Base-by-base conservation (phyloP, 148 eudicot genomes). In the Salicornia ramosissima region DNA sequence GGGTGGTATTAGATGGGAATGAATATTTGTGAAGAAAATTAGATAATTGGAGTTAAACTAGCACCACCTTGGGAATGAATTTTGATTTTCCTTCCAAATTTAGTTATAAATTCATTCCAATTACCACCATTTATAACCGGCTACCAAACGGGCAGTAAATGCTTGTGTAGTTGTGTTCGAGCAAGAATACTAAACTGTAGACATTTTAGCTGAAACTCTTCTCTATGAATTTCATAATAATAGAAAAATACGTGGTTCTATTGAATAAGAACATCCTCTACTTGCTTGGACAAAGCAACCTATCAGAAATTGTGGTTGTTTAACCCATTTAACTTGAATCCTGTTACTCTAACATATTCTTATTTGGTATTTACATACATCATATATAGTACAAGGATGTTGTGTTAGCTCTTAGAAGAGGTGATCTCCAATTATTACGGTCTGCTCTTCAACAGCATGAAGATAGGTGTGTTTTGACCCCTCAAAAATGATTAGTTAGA, bases 381-480 rank as follows among this genome's bases (percentile, higher is more conserved):
- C 13, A 21, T 67, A 21, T 67, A 56, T 86, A 93, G 99, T 94
- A 94, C 74, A 81, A 73, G 77, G 79, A 90, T 64, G 81, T 94
- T 52, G 85, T 88, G 68, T 84, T 82, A 67, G 81, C 97, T 83
- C 86, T 90, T 68, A 94, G 71, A 82, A 83, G 92, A 71, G 99
- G 99, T 58, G 99, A 94, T 66, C 91, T 94, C 59, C 86, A 85
- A 62, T 89, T 94, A 67, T 81, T 94, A 63, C 81, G 96, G 64
- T 78, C 75, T 79, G 99, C 97, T 64, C 92, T 94, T 72, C 83
- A 86, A 68, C 89, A 88, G 72, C 89, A 94, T 68, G 99, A 94
- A 81, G 96, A 90, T 73, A 83, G 82, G 98, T 90, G 79, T 34
- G 72, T 71, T 28, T 47, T 30, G 26, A 36, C 34, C 61, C 18